Base-by-base conservation (phyloP, 805 yeast species). In the Spathaspora arborariae region DNA sequence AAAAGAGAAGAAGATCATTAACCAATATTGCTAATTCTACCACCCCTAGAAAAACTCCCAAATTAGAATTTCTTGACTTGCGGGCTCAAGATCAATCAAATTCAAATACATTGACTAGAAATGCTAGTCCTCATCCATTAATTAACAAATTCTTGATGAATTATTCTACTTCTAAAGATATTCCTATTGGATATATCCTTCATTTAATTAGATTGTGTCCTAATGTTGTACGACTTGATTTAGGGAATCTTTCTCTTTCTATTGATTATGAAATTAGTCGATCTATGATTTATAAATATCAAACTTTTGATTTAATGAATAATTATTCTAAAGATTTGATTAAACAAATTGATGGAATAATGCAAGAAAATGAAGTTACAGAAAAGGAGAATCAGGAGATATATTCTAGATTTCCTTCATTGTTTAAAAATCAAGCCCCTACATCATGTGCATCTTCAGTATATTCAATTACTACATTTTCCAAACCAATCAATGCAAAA, bases 131-230 rank as follows among this genome's bases (percentile, higher is more conserved):
- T 13, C 90, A 86, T 58, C 94, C 94, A 2, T 62, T 66, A 40
- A 80, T 81, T 36, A 84, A 79, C 58, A 78, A 80, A 47, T 80
- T 83, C 51, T 60, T 88, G 33, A 56, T 74, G 45, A 84, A 79
- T 60, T 85, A 85, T 62, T 74, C 88, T 2, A 70, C 77, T 18
- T 75, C 84, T n/a, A 80, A 77, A 53, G 97, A 89, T 60, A 59
- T 89, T 5, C 97, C 97, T 1, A 66, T 84, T 22, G 97, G 96
- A 0, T 80, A 81, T 51, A 56, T 90, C 8, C 58, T 89, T 11
- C 95, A 87, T 59, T 56, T 88, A 33, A 57, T 89, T 34, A 75
- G 75, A n/a, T 66, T 79, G 27, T 90, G 96, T 58, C 80, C 80
- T 11, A 83, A 85, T 53, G 55, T 89, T 33, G 64, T 59, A 13